Evolutionary conservation across 495 filamentous ascomycete species (phyloP).

Genomic region (Astrothelium subdiscretum): DNA sequence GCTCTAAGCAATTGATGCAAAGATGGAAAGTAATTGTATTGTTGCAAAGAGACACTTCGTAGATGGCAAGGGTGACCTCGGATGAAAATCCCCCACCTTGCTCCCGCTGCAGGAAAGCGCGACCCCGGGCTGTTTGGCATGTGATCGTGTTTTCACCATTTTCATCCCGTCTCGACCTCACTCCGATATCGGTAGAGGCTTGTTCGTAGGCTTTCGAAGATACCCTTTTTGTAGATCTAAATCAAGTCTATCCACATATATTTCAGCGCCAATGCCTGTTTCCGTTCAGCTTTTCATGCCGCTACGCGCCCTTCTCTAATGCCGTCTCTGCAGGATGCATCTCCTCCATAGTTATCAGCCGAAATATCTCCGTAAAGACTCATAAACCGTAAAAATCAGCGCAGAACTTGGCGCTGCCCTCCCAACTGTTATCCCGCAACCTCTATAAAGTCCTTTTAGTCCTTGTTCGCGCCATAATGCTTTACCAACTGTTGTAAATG

Average conservation of each 20-base stretch:
- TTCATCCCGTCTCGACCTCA: background rate
- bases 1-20: no score
- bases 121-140: background rate
- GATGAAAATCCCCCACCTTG: background rate
- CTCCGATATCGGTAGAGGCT: no score
- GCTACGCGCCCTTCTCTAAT: no score
- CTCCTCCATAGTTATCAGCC: conserved; percentile 19
- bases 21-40: no score
- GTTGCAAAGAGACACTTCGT: background rate
- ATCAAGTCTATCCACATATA: no score
- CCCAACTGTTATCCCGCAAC: conserved; percentile 85
- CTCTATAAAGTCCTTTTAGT: conserved; percentile 74
- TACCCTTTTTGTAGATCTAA: no score
- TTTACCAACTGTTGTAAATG: conserved; percentile 57
- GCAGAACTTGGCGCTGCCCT: conserved; percentile 88
- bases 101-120: background rate
- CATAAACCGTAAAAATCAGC: conserved; percentile 90
- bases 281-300: no score
- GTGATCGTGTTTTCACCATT: conserved; percentile 1
- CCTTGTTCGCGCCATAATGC: conserved; percentile 73
- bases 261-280: no score
- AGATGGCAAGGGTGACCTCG: background rate
- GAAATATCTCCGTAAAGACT: conserved; percentile 62
- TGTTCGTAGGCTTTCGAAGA: no score
- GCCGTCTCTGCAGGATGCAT: background rate